phyloP scores from a whole-genome alignment of 352 stramenopile species.

The Phytophthora chlamydospora region DNA sequence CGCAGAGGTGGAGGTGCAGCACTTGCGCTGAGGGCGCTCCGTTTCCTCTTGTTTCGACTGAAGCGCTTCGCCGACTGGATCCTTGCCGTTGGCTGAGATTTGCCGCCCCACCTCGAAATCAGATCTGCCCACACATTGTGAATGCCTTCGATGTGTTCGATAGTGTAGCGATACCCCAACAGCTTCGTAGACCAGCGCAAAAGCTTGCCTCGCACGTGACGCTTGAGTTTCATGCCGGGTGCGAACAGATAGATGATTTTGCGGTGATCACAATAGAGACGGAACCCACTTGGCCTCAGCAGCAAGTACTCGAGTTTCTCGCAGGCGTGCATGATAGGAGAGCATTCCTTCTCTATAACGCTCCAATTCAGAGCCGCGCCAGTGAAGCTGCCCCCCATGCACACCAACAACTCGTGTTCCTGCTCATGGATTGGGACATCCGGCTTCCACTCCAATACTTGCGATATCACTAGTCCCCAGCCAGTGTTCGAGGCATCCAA shows the following conservation, averaged over 20 bases:
- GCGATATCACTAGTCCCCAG: neutral
- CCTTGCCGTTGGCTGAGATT: neutral
- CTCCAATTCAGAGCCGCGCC: slow-evolving; percentile 13
- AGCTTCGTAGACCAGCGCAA: slow-evolving; percentile 8
- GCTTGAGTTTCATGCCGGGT: neutral
- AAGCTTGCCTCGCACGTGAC: neutral
- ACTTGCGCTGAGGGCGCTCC: neutral
- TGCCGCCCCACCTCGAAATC: slow-evolving; percentile 1
- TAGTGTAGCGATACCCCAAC: slow-evolving; percentile 6
- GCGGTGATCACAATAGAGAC: neutral
- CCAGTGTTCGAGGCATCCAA: neutral
- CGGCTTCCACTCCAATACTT: neutral
- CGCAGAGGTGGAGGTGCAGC: neutral
- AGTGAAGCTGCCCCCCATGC: slow-evolving; percentile 3
- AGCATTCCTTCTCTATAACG: slow-evolving; percentile 6
- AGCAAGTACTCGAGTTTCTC: neutral
- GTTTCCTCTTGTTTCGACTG: neutral
- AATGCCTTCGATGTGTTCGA: slow-evolving; percentile 16
- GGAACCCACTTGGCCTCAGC: slow-evolving; percentile 1
- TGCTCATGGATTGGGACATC: slow-evolving; percentile 3
- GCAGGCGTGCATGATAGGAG: neutral
- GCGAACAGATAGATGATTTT: slow-evolving; percentile 6
- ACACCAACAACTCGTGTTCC: neutral
- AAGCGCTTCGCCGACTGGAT: neutral
- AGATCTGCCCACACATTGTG: slow-evolving; percentile 15